Base-by-base conservation (phyloP, 257 asterid genomes). In the Petunia axillaris region DNA sequence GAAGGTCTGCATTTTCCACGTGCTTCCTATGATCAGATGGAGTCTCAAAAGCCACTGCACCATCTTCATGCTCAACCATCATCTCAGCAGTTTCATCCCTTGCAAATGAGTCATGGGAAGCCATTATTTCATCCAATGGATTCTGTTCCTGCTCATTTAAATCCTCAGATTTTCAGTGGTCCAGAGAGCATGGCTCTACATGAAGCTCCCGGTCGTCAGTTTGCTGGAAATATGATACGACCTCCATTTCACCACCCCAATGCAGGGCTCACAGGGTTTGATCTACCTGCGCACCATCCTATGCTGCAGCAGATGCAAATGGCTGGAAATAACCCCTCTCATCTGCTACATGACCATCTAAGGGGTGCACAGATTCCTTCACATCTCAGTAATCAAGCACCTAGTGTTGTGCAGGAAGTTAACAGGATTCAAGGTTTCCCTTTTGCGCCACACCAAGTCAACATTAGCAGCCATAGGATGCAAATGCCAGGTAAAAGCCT, bases 241-340 rank as follows among this genome's bases (percentile, higher is more conserved):
- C 96, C 95, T 58, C 84, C 90, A 80, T 87, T 91, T 78, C 92
- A 88, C 79, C 92, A 81, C 54, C 89, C 93, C 5, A 86, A 77
- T 82, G 87, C 85, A 37, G 86, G 91, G 81, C 83, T 87, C 74
- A 76, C 89, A 43, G 92, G 93, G 74, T 89, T 88, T 71, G 94
- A 91, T 67, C 82, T 85, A 82, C 86, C 93, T 65, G 76, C 91
- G 3, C 94, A 84, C 67, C 89, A 87, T 80, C 81, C 90, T 65
- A 70, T 85, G 83, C 80, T 89, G 81, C 93, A 89, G 85, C 95
- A 88, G 82, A 86, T 90, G 94, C 95, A 87, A 78, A 88, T 91
- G 85, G 76, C 91, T 10, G 90, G 91, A 44, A 87, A 86, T 87
- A 87, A 76, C 79, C 64, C 36, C 16, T 82, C 87, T 62, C 87